phyloP scores from a whole-genome alignment of 805 yeast genomes.

The Lachancea sp. region DNA sequence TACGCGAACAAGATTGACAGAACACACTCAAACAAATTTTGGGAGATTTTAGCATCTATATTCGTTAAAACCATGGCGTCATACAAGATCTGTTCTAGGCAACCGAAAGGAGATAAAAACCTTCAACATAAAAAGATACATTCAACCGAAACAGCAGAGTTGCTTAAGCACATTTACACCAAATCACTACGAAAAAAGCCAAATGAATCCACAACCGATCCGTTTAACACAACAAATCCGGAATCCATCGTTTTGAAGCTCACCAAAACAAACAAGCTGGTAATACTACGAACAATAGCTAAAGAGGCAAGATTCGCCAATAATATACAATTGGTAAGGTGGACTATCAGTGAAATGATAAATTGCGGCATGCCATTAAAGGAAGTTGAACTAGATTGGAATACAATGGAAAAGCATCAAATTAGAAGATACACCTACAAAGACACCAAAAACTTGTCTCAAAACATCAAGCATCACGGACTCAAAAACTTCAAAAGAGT shows the following conservation, averaged over 20 bases:
- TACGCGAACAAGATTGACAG: constrained; percentile 23
- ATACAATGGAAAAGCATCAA: constrained; percentile 18
- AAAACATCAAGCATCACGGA: constrained; percentile 1
- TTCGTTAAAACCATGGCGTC: constrained; percentile 18
- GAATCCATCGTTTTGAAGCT: constrained; percentile 15
- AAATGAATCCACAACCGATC: constrained; percentile 14
- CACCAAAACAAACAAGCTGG: constrained; percentile 15
- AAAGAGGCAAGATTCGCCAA: constrained; percentile 13
- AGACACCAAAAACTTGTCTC: constrained; percentile 6
- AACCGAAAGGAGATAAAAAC: not conserved
- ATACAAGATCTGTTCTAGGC: not conserved
- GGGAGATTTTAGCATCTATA: constrained; percentile 23
- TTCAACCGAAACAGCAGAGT: constrained; percentile 9
- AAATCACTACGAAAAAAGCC: constrained; percentile 5
- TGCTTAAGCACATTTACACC: constrained; percentile 19
- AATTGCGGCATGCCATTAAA: constrained; percentile 17
- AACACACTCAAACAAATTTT: constrained; percentile 15
- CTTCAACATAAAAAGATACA: not conserved
- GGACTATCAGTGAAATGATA: constrained; percentile 25
- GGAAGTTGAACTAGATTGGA: constrained; percentile 26
- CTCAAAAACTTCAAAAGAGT: not conserved
- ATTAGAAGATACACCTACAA: constrained; percentile 12
- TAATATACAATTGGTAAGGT: constrained; percentile 19
- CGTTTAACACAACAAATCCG: constrained; percentile 20
- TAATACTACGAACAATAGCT: constrained; percentile 25